Percentiles rank a stretch among this genome's conserved stretches.
Evolutionary conservation across 345 rosid species (phyloP).

Genomic region (Arabidopsis suecica): DNA sequence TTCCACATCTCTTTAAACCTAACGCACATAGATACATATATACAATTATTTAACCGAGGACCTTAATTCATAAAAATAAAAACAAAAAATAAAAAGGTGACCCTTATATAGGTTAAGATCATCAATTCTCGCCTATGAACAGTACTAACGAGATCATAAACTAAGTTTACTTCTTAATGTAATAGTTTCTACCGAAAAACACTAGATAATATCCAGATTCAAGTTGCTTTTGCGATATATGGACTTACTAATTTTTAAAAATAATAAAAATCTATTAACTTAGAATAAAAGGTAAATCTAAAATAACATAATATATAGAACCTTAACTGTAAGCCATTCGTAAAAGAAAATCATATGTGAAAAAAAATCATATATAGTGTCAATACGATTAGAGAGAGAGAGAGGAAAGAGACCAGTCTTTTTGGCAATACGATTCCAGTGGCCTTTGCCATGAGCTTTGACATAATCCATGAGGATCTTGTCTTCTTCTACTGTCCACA

Average conservation of each 20-base stretch:
- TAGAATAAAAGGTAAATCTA: not conserved
- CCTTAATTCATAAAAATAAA: not conserved
- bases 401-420: conserved; percentile 50
- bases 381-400: not conserved
- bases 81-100: no score
- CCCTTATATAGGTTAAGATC: not conserved
- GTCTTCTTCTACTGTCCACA: conserved; percentile 59
- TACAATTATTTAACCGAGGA: not conserved
- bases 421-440: conserved; percentile 65
- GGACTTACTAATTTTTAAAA: no score
- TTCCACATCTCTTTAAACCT: conserved; percentile 74
- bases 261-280: not conserved
- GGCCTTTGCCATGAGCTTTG: conserved; percentile 62
- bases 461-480: conserved; percentile 60
- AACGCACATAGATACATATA: not conserved
- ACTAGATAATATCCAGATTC: no score
- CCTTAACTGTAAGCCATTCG: not conserved
- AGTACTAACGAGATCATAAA: not conserved
- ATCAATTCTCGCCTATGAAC: not conserved
- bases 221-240: no score
- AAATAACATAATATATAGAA: not conserved
- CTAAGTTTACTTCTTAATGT: no score
- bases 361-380: no score
- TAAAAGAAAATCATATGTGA: not conserved
- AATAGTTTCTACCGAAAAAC: no score